Percentiles rank a stretch among this genome's conserved stretches.
These are phyloP conservation scores for Colletotrichum sp. DNA, from an alignment of 2,329 filamentous ascomycete genomes.

Conservation along the genomic window DNA sequence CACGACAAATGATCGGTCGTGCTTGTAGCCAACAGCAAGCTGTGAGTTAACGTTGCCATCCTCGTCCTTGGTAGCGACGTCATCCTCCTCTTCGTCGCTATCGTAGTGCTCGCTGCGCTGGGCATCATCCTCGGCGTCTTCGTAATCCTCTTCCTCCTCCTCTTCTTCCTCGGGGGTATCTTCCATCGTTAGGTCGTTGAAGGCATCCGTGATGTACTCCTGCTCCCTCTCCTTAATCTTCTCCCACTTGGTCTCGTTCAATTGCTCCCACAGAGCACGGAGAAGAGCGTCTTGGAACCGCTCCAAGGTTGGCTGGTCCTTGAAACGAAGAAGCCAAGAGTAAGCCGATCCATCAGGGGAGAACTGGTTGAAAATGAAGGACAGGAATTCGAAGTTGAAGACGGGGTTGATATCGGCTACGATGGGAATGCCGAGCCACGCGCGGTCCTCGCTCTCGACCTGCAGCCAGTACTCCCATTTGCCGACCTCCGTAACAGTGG, in stretches of 20 bases:
- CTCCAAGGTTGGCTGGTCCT: slow-evolving; percentile 80
- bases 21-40: slow-evolving; percentile 94
- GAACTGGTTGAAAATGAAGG: slow-evolving; percentile 99
- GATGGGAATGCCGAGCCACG: slow-evolving; percentile 88
- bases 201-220: slow-evolving; percentile 94
- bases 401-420: slow-evolving; percentile 91
- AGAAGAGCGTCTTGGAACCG: slow-evolving; percentile 93
- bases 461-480: slow-evolving; percentile 97
- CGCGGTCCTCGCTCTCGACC: slow-evolving; percentile 74
- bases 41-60: slow-evolving; percentile 91
- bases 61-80: slow-evolving; percentile 68
- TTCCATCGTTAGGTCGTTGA: slow-evolving; percentile 93
- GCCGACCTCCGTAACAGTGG: slow-evolving; percentile 84
- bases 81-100: slow-evolving; percentile 78
- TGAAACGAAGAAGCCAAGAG: slow-evolving; percentile 95
- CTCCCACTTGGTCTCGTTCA: slow-evolving; percentile 92
- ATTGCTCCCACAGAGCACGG: slow-evolving; percentile 94
- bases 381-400: slow-evolving; percentile 99
- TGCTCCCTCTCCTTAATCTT: slow-evolving; percentile 92
- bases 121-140: slow-evolving; percentile 67
- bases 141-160: slow-evolving; percentile 59
- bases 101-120: slow-evolving; percentile 74
- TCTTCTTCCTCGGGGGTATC: slow-evolving; percentile 63
- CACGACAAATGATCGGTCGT: slow-evolving; percentile 96
- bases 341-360: slow-evolving; percentile 86